Conservation (phyloP, 352 stramenopile species). For the Blastocystis sp. region DNA sequence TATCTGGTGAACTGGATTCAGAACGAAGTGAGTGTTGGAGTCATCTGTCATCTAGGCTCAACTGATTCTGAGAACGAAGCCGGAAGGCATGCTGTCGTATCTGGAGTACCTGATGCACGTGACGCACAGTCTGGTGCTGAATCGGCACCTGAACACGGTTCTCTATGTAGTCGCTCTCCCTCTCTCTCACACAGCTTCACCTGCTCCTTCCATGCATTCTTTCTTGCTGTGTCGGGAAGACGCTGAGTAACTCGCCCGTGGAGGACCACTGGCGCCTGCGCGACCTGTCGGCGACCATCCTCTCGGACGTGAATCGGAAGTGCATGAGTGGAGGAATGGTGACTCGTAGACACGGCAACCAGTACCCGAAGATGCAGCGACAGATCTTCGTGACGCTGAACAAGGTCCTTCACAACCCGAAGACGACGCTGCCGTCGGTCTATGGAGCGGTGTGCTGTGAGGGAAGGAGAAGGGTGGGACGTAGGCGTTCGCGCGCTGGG, state of each 20-base stretch:
- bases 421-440: neutral
- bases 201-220: conserved; percentile 25
- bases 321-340: neutral
- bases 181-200: neutral
- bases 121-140: conserved; percentile 20
- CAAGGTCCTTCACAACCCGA: conserved; percentile 10
- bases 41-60: neutral
- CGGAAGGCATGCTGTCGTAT: neutral
- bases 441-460: neutral
- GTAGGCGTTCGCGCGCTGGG: conserved; percentile 2
- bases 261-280: conserved; percentile 34
- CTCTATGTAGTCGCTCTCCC: neutral
- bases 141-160: neutral
- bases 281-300: neutral
- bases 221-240: neutral
- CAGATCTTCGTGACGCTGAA: conserved; percentile 26
- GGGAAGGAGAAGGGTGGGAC: neutral
- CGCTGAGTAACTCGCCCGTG: neutral
- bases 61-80: neutral
- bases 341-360: neutral
- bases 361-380: conserved; percentile 21
- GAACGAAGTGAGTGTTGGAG: neutral
- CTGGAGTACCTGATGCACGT: conserved; percentile 27
- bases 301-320: neutral
- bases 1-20: conserved; percentile 51